A percentile compares a stretch with the other conserved stretches of the same genome.
Conservation (phyloP, 805 yeast genomes). For the Kodamaea sagamina region DNA sequence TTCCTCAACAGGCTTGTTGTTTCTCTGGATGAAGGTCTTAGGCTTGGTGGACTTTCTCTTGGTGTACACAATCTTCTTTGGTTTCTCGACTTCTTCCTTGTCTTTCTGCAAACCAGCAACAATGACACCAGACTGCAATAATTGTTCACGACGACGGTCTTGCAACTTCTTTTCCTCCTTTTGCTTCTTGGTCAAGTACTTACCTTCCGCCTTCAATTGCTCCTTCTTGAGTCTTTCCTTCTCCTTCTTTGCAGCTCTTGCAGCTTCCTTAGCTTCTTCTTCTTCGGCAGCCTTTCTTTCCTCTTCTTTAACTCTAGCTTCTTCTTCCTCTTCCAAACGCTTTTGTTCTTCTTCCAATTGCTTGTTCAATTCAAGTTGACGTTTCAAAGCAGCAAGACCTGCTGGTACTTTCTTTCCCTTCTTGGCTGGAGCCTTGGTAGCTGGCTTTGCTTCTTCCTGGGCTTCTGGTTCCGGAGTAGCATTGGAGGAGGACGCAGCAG, state of each 20-base stretch:
- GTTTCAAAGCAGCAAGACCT: conserved; percentile 86
- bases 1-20: conserved; percentile 23
- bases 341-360: conserved; percentile 84
- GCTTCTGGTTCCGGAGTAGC: conserved; percentile 40
- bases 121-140: conserved; percentile 69
- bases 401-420: conserved; percentile 83
- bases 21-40: conserved; percentile 37
- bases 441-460: conserved; percentile 35
- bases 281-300: conserved; percentile 55
- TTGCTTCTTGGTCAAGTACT: conserved; percentile 89
- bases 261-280: conserved; percentile 65
- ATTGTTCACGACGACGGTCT: conserved; percentile 87
- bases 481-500: conserved; percentile 23
- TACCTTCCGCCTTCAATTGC: conserved; percentile 94
- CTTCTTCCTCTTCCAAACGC: conserved; percentile 71
- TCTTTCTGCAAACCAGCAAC: conserved; percentile 68
- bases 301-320: conserved; percentile 49
- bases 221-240: conserved; percentile 85
- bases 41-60: conserved; percentile 63
- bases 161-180: conserved; percentile 84
- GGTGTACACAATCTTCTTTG: conserved; percentile 70
- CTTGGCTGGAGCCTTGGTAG: conserved; percentile 38
- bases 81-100: conserved; percentile 39
- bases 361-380: conserved; percentile 84
- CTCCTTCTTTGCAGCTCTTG: conserved; percentile 71